Percentiles rank a stretch among this genome's conserved stretches.
Evolutionary conservation across 805 yeast genomes (phyloP).

Genomic region (Torulaspora maleeae): DNA sequence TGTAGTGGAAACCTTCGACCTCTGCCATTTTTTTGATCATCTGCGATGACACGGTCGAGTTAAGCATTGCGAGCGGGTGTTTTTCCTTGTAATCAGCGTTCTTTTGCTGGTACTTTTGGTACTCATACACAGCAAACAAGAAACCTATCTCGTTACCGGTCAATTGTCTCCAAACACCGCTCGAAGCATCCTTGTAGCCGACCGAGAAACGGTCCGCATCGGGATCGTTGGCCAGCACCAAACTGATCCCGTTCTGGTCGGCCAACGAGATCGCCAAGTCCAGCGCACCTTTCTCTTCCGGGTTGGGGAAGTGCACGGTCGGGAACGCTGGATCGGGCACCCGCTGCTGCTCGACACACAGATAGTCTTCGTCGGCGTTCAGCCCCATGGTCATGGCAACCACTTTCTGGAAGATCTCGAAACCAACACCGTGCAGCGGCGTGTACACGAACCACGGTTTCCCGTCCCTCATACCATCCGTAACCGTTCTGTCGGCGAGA

Average conservation of each 20-base stretch:
- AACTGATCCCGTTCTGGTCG: conserved; percentile 35
- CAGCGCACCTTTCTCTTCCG: conserved; percentile 91
- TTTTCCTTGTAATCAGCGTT: conserved; percentile 29
- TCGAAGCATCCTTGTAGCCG: conserved; percentile 47
- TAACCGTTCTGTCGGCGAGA: conserved; percentile 30
- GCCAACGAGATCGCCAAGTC: conserved; percentile 65
- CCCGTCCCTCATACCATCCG: neutral
- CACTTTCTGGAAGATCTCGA: conserved; percentile 47
- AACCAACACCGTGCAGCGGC: conserved; percentile 95
- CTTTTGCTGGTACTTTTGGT: conserved; percentile 35
- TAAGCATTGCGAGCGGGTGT: conserved; percentile 52
- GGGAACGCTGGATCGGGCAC: conserved; percentile 80
- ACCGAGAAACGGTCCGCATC: conserved; percentile 93
- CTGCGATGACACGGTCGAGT: conserved; percentile 91
- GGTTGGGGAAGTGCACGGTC: conserved; percentile 88
- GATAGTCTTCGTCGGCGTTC: conserved; percentile 36
- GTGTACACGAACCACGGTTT: conserved; percentile 66
- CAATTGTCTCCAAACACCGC: conserved; percentile 63
- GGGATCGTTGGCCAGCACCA: conserved; percentile 90
- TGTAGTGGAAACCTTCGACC: conserved; percentile 53
- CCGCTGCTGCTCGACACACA: conserved; percentile 58
- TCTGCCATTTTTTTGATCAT: conserved; percentile 67
- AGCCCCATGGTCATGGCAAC: conserved; percentile 31
- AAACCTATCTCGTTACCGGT: conserved; percentile 91
- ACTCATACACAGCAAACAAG: conserved; percentile 65